Percentiles rank a stretch among this genome's conserved stretches.
phyloP scores from a whole-genome alignment of 2,329 filamentous ascomycete genomes.

The Ophiobolus disseminans region DNA sequence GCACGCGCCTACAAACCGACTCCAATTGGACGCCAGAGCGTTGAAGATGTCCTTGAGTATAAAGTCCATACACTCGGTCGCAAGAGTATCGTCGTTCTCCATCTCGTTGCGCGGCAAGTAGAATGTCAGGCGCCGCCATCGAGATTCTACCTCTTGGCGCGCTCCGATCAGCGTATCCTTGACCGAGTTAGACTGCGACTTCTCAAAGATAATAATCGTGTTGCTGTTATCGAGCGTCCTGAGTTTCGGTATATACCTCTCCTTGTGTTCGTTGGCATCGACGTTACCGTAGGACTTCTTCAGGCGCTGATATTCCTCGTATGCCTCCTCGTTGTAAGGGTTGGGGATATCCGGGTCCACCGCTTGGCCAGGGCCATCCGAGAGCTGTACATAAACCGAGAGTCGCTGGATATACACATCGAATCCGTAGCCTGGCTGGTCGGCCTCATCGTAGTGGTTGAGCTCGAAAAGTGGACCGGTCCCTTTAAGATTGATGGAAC shows the following conservation, averaged over 20 bases:
- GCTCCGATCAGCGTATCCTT: constrained; percentile 60
- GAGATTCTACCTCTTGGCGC: constrained; percentile 58
- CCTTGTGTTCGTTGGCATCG: constrained; percentile 38
- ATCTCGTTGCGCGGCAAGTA: constrained; percentile 56
- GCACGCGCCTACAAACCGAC: constrained; percentile 53
- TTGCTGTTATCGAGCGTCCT: constrained; percentile 56
- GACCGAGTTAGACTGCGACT: constrained; percentile 55
- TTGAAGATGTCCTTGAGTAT: constrained; percentile 60
- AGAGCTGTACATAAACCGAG: constrained; percentile 59
- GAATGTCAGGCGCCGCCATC: constrained; percentile 61
- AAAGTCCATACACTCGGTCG: constrained; percentile 59
- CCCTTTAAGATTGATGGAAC: constrained; percentile 24
- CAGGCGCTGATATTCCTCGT: constrained; percentile 41
- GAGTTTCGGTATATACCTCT: constrained; percentile 51
- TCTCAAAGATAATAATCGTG: constrained; percentile 62
- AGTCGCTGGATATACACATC: constrained; percentile 60
- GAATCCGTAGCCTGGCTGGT: constrained; percentile 54
- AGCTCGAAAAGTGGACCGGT: constrained; percentile 58
- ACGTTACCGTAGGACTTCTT: constrained; percentile 38
- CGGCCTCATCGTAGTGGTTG: constrained; percentile 56
- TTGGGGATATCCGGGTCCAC: constrained; percentile 53
- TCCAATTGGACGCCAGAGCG: constrained; percentile 55
- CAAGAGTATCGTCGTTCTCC: constrained; percentile 52
- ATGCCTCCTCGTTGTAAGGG: constrained; percentile 53
- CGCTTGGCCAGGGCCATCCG: constrained; percentile 50